These are phyloP conservation scores for Inosperma sp. DNA, from an alignment of 768 basidiomycete species.

Conservation along the genomic window DNA sequence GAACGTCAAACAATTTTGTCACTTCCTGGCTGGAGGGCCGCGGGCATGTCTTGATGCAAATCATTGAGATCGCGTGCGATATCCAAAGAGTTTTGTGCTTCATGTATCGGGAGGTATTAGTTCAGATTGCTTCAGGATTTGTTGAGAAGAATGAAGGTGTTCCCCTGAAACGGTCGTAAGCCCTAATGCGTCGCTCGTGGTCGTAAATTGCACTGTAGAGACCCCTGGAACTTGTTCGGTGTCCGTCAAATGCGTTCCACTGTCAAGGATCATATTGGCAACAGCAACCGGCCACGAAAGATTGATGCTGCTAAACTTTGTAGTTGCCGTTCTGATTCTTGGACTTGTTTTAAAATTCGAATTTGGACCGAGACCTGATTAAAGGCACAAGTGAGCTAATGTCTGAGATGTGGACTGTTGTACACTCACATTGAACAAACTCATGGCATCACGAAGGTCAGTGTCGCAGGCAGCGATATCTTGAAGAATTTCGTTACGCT, in stretches of 20 bases:
- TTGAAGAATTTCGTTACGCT: slow-evolving; percentile 60
- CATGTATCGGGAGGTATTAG: slow-evolving; percentile 25
- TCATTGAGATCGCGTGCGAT: slow-evolving; percentile 48
- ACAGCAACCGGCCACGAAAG: slow-evolving; percentile 9
- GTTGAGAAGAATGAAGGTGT: slow-evolving; percentile 5
- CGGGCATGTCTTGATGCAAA: slow-evolving; percentile 54
- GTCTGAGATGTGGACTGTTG: background rate
- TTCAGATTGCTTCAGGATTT: background rate
- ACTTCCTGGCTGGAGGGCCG: slow-evolving; percentile 50
- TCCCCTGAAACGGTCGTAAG: slow-evolving; percentile 14
- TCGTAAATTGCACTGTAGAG: slow-evolving; percentile 14
- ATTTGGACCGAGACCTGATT: slow-evolving; percentile 35
- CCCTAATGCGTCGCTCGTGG: slow-evolving; percentile 20
- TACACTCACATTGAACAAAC: slow-evolving; percentile 48
- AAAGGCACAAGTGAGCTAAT: background rate
- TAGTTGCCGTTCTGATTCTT: slow-evolving; percentile 39
- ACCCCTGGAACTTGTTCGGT: slow-evolving; percentile 8
- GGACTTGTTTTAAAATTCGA: slow-evolving; percentile 48
- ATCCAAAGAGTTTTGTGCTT: slow-evolving; percentile 38
- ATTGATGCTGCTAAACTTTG: slow-evolving; percentile 31
- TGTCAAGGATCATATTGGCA: slow-evolving; percentile 13
- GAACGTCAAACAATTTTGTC: slow-evolving; percentile 64
- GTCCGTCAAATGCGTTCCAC: background rate
- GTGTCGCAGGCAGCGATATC: slow-evolving; percentile 51
- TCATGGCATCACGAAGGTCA: slow-evolving; percentile 52